These are phyloP conservation scores for Bryopsis sp. DNA, from an alignment of 139 green algal genomes.

Conservation along the genomic window DNA sequence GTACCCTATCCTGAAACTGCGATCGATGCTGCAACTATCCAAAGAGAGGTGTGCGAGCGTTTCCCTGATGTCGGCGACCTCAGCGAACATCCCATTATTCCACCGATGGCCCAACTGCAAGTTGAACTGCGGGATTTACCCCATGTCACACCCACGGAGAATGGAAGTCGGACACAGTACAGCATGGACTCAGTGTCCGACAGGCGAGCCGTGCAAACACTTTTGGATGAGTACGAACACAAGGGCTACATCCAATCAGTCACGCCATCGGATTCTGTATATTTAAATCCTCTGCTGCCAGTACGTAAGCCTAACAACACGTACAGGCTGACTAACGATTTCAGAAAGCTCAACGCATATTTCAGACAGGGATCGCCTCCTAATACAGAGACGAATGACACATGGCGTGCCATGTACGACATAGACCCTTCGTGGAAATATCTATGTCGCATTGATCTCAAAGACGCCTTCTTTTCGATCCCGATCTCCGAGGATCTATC, in stretches of 20 bases:
- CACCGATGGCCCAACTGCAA: not conserved
- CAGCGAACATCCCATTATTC: not conserved
- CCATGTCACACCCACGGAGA: no score
- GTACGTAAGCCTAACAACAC: no score
- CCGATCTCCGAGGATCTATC: not conserved
- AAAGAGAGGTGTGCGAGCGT: no score
- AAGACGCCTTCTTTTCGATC: constrained; percentile 17
- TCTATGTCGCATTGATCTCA: constrained; percentile 2
- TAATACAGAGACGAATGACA: not conserved
- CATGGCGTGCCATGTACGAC: constrained; percentile 3
- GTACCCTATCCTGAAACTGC: no score
- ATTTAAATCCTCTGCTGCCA: no score
- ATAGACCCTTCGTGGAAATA: constrained; percentile 6
- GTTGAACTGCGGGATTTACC: not conserved
- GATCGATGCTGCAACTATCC: no score
- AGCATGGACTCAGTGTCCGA: no score
- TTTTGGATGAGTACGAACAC: no score
- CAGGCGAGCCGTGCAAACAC: no score
- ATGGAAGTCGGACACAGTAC: no score
- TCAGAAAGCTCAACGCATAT: constrained; percentile 14
- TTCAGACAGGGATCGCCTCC: not conserved
- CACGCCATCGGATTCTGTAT: no score
- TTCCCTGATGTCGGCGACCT: constrained; percentile 13
- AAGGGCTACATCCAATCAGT: no score
- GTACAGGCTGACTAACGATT: constrained; percentile 21